Evolutionary conservation across 768 basidiomycete genomes (phyloP), one percentile per base, ranked within the genome.

Genomic region (Podaxis carcinomalis): DNA sequence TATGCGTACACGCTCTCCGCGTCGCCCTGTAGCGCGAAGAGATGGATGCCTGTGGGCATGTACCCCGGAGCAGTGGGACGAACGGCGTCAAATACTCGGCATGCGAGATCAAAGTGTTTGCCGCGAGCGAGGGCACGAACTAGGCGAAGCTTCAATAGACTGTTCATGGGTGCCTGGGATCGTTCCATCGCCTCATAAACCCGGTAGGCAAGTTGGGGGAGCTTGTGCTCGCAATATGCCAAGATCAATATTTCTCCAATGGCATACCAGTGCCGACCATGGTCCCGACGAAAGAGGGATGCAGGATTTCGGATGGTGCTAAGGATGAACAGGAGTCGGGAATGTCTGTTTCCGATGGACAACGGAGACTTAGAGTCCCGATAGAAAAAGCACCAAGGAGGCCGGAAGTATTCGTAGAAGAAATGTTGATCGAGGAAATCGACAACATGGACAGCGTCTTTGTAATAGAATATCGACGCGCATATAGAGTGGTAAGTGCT

Each of bases 21-120:
- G 62, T 87, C 74, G 28, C 88, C 88, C 58, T 82, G 76, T 27
- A 77, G 79, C 5, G 85, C 77, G 66, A 61, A 61, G 9, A 64
- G 60, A 50, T 64, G 54, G 7, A 64, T 51, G 5, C 56, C 64
- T 21, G 61, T 57, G 49, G 27, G 40, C 3, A 46, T 25, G 14
- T 64, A 59, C 27, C 59, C 56, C 5, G 49, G 40, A 14, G 52
- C 32, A 40, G 35, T 51, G 19, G 55, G 32, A 2, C 42, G 56
- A 11, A 65, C 19, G 42, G 59, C 49, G 46, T 50, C 46, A 47
- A 58, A 62, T 10, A 67, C 19, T 27, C 56, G 40, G 46, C 61
- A 44, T n/a, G 66, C 66, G n/a, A 47, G 53, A 32, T 51, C 46
- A 35, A 67, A 50, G 21, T 52, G 40, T 2, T 50, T 47, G 25